phyloP scores from a whole-genome alignment of 768 basidiomycete species.

The Tylopilus plumbeoviolaceoides region DNA sequence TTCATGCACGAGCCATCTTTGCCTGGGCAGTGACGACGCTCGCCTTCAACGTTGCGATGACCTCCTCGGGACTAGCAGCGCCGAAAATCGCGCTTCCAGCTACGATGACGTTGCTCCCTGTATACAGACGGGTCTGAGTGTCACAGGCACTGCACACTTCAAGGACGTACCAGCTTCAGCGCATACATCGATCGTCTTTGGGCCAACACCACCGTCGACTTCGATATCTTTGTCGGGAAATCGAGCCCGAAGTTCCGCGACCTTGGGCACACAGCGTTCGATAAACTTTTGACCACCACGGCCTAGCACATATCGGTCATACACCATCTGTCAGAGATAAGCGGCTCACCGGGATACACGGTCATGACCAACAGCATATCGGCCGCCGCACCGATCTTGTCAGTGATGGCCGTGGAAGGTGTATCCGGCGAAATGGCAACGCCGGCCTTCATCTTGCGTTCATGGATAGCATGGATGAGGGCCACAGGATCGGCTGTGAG shows the following conservation, averaged over 20 bases:
- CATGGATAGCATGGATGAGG: slow-evolving; percentile 78
- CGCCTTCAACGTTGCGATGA: slow-evolving; percentile 69
- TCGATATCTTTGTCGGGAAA: slow-evolving; percentile 97
- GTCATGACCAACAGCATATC: slow-evolving; percentile 99
- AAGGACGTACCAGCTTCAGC: slow-evolving; percentile 72
- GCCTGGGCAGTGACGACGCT: slow-evolving; percentile 67
- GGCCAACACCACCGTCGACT: slow-evolving; percentile 97
- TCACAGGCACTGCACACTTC: neutral
- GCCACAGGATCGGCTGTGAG: slow-evolving; percentile 61
- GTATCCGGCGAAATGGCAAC: slow-evolving; percentile 97
- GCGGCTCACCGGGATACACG: slow-evolving; percentile 76
- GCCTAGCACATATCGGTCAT: slow-evolving; percentile 40
- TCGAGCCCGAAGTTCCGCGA: slow-evolving; percentile 80
- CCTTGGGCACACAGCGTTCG: slow-evolving; percentile 89
- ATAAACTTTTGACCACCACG: slow-evolving; percentile 96
- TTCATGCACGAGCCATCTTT: slow-evolving; percentile 28
- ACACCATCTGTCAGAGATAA: neutral
- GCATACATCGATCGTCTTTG: slow-evolving; percentile 81
- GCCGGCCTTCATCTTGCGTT: slow-evolving; percentile 87
- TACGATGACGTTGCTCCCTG: slow-evolving; percentile 97
- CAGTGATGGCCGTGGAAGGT: slow-evolving; percentile 81
- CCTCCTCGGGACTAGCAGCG: slow-evolving; percentile 70
- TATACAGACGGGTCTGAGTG: neutral
- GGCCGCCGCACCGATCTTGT: slow-evolving; percentile 74
- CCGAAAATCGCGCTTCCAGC: slow-evolving; percentile 95